Conservation (phyloP, 495 filamentous ascomycete species). For the Aspergillus carlsbadensis region DNA sequence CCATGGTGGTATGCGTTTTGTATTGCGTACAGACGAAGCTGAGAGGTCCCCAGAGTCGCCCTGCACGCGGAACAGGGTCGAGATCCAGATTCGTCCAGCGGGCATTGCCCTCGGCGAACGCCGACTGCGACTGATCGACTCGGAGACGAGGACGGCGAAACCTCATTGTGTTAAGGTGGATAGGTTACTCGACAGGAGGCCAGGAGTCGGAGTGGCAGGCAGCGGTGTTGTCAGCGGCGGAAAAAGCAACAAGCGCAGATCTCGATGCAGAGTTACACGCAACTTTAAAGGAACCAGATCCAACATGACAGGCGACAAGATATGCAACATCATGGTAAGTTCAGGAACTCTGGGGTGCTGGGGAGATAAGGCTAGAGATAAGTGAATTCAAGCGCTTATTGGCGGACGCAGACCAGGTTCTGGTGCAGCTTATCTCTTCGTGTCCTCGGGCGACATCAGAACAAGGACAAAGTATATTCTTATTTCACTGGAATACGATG, state of each 20-base stretch:
- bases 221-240: background rate
- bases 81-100: constrained; percentile 48
- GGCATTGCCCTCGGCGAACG: constrained; percentile 39
- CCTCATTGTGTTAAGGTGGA: constrained; percentile 16
- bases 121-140: constrained; percentile 35
- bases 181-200: background rate
- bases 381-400: no score
- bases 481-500: no score
- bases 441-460: no score
- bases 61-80: constrained; percentile 40
- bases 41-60: constrained; percentile 43
- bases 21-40: constrained; percentile 36
- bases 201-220: background rate
- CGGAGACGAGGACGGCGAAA: constrained; percentile 30
- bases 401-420: no score
- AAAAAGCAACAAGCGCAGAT: background rate
- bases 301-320: no score
- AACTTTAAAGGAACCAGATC: no score
- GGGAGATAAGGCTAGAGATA: no score
- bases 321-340: no score
- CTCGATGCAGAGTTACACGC: background rate
- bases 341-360: no score
- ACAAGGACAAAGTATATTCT: no score
- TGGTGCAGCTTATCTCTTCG: no score
- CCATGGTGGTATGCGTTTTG: no score